phyloP scores from a whole-genome alignment of 2,329 filamentous ascomycete genomes.

The Claviceps sp. region DNA sequence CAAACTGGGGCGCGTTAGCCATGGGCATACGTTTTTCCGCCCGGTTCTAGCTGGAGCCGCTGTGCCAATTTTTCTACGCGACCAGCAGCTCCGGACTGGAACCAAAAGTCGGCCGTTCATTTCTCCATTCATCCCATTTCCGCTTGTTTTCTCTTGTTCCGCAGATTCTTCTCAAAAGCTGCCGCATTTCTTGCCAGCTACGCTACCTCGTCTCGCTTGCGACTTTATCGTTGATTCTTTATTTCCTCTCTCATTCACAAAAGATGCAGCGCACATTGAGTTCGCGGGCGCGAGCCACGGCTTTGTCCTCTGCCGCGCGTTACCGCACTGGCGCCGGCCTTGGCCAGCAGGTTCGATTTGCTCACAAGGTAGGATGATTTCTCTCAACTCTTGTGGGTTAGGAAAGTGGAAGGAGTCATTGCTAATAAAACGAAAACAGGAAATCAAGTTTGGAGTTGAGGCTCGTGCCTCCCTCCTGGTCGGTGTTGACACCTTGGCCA shows the following conservation, averaged over 20 bases:
- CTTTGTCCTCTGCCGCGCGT: slow-evolving; percentile 58
- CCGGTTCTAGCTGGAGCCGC: slow-evolving; percentile 18
- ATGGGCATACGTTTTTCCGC: slow-evolving; percentile 22
- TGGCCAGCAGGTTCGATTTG: slow-evolving; percentile 85
- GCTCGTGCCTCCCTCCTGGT: slow-evolving; percentile 75
- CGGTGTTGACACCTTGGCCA: slow-evolving; percentile 94
- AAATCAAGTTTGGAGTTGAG: slow-evolving; percentile 97
- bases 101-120: slow-evolving; percentile 5
- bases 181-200: slow-evolving; percentile 7
- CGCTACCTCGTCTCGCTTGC: slow-evolving; percentile 15
- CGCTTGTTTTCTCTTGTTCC: slow-evolving; percentile 3
- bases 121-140: background rate
- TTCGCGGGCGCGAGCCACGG: slow-evolving; percentile 65
- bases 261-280: slow-evolving; percentile 94
- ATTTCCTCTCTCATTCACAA: slow-evolving; percentile 19
- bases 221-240: slow-evolving; percentile 12
- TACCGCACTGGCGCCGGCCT: slow-evolving; percentile 51
- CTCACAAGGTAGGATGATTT: slow-evolving; percentile 67
- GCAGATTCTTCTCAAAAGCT: slow-evolving; percentile 3
- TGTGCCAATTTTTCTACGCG: slow-evolving; percentile 28
- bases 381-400: background rate
- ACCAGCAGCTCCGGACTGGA: slow-evolving; percentile 5
- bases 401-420: no score
- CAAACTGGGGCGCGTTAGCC: background rate
- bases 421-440: slow-evolving; percentile 36